These are phyloP conservation scores for Oryza nivara DNA, from an alignment of 176 grass and related monocot species.

Conservation along the genomic window DNA sequence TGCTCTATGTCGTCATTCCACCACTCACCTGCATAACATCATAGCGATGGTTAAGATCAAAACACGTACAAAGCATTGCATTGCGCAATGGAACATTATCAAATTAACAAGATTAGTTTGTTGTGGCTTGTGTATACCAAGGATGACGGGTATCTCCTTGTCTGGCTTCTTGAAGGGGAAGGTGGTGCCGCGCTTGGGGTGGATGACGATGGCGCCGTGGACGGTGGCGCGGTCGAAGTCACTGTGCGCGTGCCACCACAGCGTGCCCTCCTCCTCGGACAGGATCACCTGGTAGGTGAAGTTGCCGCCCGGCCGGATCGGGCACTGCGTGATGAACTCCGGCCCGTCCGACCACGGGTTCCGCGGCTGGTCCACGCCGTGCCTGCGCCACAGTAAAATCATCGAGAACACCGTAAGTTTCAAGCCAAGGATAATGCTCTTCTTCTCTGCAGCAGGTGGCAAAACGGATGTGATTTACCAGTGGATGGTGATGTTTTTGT, in stretches of 20 bases:
- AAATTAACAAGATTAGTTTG: too few species aligned
- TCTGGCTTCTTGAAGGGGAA: constrained; percentile 59
- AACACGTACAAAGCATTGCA: not conserved
- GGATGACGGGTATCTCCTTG: constrained; percentile 62
- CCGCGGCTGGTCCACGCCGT: constrained; percentile 62
- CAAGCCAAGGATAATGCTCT: not conserved
- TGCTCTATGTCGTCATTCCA: constrained; percentile 24
- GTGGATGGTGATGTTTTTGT: constrained; percentile 76
- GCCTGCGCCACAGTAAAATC: constrained; percentile 33
- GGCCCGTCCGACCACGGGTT: constrained; percentile 67
- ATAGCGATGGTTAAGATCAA: not conserved
- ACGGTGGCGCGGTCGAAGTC: constrained; percentile 64
- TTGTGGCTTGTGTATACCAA: constrained; percentile 29
- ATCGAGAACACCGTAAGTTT: not conserved
- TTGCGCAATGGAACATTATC: not conserved
- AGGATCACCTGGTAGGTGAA: constrained; percentile 61
- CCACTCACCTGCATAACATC: constrained; percentile 34
- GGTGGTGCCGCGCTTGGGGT: constrained; percentile 43
- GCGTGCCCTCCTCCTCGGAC: constrained; percentile 62
- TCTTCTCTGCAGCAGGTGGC: not conserved
- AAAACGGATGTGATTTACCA: constrained; percentile 34
- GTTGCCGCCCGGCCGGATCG: constrained; percentile 44
- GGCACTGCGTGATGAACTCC: constrained; percentile 68
- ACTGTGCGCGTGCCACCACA: constrained; percentile 72
- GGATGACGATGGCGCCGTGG: constrained; percentile 69